Evolutionary conservation across 108 stramenopile species (phyloP).

Genomic region (Fragilariopsis cylindrus): DNA sequence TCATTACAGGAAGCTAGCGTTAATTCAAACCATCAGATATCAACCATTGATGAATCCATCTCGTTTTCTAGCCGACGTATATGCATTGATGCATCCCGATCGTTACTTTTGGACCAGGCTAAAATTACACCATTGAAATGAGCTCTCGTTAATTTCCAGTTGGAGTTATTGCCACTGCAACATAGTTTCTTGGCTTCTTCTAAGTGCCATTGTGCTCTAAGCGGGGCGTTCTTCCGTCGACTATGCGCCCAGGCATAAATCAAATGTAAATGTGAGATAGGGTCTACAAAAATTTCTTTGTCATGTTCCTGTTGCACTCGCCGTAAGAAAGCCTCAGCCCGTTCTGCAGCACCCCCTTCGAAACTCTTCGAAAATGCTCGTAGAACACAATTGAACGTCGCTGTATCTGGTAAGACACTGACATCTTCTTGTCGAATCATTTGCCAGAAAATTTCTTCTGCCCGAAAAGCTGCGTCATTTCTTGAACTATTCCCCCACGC

Average conservation of each 20-base stretch:
- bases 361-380: slow-evolving; percentile 17
- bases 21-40: no score
- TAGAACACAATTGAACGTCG: slow-evolving; percentile 15
- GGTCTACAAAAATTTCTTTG: background rate
- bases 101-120: slow-evolving; percentile 18
- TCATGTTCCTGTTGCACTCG: background rate
- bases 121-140: slow-evolving; percentile 10
- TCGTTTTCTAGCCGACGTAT: slow-evolving; percentile 4
- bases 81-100: background rate
- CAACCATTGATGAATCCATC: background rate
- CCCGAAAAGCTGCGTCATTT: slow-evolving; percentile 13
- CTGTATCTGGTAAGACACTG: slow-evolving; percentile 8
- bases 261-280: slow-evolving; percentile 4
- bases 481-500: slow-evolving; percentile 9
- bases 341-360: slow-evolving; percentile 13
- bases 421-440: slow-evolving; percentile 1
- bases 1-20: no score
- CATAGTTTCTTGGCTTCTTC: background rate
- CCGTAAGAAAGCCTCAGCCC: slow-evolving; percentile 13
- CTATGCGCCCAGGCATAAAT: slow-evolving; percentile 26
- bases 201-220: background rate
- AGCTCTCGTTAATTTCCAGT: slow-evolving; percentile 3
- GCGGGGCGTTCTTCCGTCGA: slow-evolving; percentile 3
- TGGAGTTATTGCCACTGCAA: background rate
- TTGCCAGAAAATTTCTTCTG: slow-evolving; percentile 16